These are phyloP conservation scores for Anthracocystis panici-leucophaei DNA, from an alignment of 1,284 basidiomycete species.

Conservation along the genomic window DNA sequence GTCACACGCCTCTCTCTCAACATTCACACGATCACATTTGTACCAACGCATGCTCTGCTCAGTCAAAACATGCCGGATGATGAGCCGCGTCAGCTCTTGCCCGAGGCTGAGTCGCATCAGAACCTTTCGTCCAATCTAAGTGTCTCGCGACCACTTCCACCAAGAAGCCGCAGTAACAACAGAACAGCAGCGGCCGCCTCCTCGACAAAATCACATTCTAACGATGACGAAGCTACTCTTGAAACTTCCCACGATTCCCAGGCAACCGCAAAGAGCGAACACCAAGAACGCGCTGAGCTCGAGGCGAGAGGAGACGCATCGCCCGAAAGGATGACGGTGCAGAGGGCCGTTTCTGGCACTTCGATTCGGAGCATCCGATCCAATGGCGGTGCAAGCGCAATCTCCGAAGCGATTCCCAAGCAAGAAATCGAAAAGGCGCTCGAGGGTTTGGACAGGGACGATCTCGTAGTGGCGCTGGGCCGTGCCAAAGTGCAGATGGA, in stretches of 20 bases:
- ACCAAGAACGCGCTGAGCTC: constrained; percentile 15
- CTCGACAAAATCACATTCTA: constrained; percentile 3
- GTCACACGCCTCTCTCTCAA: no score
- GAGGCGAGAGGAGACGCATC: constrained; percentile 42
- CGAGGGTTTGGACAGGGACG: constrained; percentile 48
- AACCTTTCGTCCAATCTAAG: constrained; percentile 36
- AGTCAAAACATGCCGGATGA: constrained; percentile 28
- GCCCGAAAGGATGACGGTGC: constrained; percentile 22
- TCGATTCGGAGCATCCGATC: constrained; percentile 32
- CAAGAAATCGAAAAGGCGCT: constrained; percentile 61
- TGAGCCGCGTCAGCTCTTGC: constrained; percentile 42
- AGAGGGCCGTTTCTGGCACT: constrained; percentile 29
- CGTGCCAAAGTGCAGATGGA: constrained; percentile 64
- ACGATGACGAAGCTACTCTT: constrained; percentile 1
- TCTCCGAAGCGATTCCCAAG: constrained; percentile 47
- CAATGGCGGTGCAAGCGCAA: background rate
- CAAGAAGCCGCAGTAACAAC: constrained; percentile 28
- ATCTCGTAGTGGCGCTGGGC: constrained; percentile 56
- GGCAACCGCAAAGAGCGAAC: constrained; percentile 18
- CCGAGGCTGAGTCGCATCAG: constrained; percentile 44
- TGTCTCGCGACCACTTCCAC: constrained; percentile 41
- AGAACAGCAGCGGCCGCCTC: constrained; percentile 1
- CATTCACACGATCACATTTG: constrained; percentile 4
- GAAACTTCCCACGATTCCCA: constrained; percentile 25
- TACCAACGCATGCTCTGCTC: background rate